phyloP scores from a whole-genome alignment of 345 rosid genomes.

The Passiflora organensis region DNA sequence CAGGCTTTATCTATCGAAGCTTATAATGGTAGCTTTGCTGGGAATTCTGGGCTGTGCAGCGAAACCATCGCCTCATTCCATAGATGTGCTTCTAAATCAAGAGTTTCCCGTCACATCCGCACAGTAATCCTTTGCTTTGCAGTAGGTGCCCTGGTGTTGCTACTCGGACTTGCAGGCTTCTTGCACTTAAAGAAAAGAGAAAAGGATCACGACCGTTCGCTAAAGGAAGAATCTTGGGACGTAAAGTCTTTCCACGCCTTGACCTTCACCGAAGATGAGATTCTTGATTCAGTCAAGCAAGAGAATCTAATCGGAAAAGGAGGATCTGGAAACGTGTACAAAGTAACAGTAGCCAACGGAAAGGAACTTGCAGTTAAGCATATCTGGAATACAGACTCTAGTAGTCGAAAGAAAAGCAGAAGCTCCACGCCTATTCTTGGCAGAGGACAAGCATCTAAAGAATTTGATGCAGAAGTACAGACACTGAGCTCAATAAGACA shows the following conservation, averaged over 20 bases:
- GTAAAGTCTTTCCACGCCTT: conserved; percentile 68
- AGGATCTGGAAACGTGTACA: conserved; percentile 85
- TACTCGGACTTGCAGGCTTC: conserved; percentile 46
- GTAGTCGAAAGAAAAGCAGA: conserved; percentile 29
- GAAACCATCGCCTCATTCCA: conserved; percentile 42
- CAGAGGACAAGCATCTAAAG: conserved; percentile 30
- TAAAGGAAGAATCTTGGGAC: conserved; percentile 77
- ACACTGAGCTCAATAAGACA: conserved; percentile 19
- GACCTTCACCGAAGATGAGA: conserved; percentile 67
- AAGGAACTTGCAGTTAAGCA: conserved; percentile 85
- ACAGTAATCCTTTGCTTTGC: conserved; percentile 48
- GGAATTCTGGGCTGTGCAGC: conserved; percentile 74
- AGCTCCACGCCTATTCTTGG: conserved; percentile 62
- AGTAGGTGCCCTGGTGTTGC: conserved; percentile 40
- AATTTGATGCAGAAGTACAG: conserved; percentile 22
- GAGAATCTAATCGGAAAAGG: conserved; percentile 90
- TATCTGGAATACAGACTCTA: conserved; percentile 43
- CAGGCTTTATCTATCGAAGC: conserved; percentile 58
- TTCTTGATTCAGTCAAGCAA: conserved; percentile 74
- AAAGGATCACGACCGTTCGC: conserved; percentile 40
- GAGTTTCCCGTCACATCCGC: conserved; percentile 41
- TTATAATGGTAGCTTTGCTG: conserved; percentile 64
- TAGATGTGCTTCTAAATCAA: conserved; percentile 41
- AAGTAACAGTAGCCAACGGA: conserved; percentile 56
- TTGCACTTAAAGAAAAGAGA: conserved; percentile 49